Base-by-base conservation (phyloP, 2,329 filamentous ascomycete genomes). In the Clarireedia homoeocarpa region DNA sequence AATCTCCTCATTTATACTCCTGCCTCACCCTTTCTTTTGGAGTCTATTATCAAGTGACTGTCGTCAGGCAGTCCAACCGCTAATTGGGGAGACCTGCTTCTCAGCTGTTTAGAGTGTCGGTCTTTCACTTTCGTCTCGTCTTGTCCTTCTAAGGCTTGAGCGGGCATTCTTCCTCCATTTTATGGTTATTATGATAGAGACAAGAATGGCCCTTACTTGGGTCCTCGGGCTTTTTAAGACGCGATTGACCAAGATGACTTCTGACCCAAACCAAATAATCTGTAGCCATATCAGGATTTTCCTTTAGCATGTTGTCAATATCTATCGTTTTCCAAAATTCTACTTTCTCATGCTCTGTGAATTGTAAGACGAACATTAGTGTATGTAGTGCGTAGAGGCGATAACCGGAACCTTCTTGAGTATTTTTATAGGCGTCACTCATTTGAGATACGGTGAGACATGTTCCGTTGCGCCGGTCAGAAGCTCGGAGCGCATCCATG, bases 401-500 rank as follows among this genome's bases (percentile, higher is more conserved):
- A 24, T 3, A 47, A 12, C 44, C 24, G 6, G 20, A 47, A 15
- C 44, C 44, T 5, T 30, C 5, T 26, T 44, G 40, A 9, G 40
- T 44, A 6, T 44, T 24, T 24, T 20, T 7, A 23, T 44, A 44
- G 10, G 5, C 40, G 4, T 2, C 12, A n/a, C 15, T 15, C n/a
- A 17, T 36, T 1, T 2, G 3, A 4, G 2, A 5, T 1, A 30
- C 3, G 7, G 1, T 4, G 1, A 42, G 15, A 6, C 2, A 6
- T 1, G 2, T 2, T 1, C 10, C 20, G 2, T 9, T 5, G 4
- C 2, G 20, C 4, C 6, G 6, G 6, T 45, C 7, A 45, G 4
- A 6, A n/a, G 40, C 1, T 20, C 5, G 7, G n/a, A 38, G 15
- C 4, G 7, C 23, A 38, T 48, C 15, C 6, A 52, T 40, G 17